Percentiles rank a stretch among this genome's conserved stretches.
Evolutionary conservation across 2,329 filamentous ascomycete species (phyloP).

Genomic region (Venturia aucupariae): DNA sequence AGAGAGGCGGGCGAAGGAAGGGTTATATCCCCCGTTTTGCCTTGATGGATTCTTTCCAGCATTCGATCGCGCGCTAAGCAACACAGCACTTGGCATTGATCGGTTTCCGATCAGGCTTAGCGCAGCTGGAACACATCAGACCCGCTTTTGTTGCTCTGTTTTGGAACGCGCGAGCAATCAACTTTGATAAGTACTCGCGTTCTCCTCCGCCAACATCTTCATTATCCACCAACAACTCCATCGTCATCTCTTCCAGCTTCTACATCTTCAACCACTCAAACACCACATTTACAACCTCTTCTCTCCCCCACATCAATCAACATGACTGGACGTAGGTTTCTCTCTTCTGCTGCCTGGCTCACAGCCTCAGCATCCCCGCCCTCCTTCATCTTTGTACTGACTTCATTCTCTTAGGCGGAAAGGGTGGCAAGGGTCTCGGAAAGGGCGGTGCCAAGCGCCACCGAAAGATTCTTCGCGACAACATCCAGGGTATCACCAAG

Average conservation of each 20-base stretch:
- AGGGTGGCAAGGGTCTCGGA: constrained; percentile 95
- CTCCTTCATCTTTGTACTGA: constrained; percentile 10
- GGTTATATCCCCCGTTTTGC: constrained; percentile 4
- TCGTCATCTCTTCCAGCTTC: constrained; percentile 20
- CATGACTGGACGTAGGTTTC: constrained; percentile 43
- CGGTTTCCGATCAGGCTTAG: not conserved
- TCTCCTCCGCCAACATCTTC: constrained; percentile 8
- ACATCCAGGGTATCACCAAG: constrained; percentile 99
- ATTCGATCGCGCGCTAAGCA: not conserved
- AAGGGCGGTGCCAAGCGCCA: constrained; percentile 99
- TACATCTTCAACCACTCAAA: constrained; percentile 19
- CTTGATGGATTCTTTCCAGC: constrained; percentile 1
- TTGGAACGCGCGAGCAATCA: constrained; percentile 3
- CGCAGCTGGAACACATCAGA: not conserved
- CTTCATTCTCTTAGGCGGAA: constrained; percentile 55
- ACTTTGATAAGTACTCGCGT: not conserved
- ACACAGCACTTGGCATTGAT: constrained; percentile 3
- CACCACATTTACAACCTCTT: constrained; percentile 17
- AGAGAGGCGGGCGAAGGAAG: not conserved
- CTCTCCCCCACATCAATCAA: constrained; percentile 28
- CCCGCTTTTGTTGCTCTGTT: not conserved
- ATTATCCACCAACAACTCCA: constrained; percentile 16
- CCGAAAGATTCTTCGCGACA: constrained; percentile 98
- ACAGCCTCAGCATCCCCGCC: not conserved
- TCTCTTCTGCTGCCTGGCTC: not conserved